Base-by-base conservation (phyloP, 768 basidiomycete genomes). In the Tubosaeta sp. region DNA sequence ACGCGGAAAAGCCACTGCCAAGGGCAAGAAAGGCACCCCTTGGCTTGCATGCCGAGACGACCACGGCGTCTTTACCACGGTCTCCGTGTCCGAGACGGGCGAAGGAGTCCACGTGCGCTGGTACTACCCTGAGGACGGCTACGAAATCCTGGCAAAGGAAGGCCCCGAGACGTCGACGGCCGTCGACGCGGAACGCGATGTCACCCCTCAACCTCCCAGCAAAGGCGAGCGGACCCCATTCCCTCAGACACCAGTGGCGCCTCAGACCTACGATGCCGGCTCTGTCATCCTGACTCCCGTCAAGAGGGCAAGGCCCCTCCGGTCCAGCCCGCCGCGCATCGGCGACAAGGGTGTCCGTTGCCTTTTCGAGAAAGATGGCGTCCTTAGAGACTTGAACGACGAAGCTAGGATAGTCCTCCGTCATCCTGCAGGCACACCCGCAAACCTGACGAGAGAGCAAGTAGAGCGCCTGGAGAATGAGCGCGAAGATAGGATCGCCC, bases 201-300 rank as follows among this genome's bases (percentile, higher is more conserved):
- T 41, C 22, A 63, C 67, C 0, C 61, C 59, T 13, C 42, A 43
- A 14, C 37, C 43, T 14, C 47, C 48, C 1, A 38, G 32, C 16
- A 19, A 48, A 22, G 17, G 11, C 2, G 43, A 10, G 12, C 52
- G 52, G 12, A 44, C 11, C 16, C 46, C 22, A 9, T 56, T 61
- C 19, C 61, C 55, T 1, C 51, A 60, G 19, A 65, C 66, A 0
- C 68, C 66, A 1, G 42, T 64, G 39, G 35, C 50, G 2, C 50
- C 44, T 14, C 51, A 57, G 14, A 19, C 63, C 5, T 69, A 60
- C 27, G 54, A 70, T 14, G 62, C 70, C 1, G 68, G 68, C 6
- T 69, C 68, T 13, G 69, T 69, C 2, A 43, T 68, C 47, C 48
- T 2, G 12, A 71, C 69, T 0, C 68, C 69, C 1, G 39, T 65